Conservation (phyloP, 257 asterid genomes). For the Solanum sejunctum region DNA sequence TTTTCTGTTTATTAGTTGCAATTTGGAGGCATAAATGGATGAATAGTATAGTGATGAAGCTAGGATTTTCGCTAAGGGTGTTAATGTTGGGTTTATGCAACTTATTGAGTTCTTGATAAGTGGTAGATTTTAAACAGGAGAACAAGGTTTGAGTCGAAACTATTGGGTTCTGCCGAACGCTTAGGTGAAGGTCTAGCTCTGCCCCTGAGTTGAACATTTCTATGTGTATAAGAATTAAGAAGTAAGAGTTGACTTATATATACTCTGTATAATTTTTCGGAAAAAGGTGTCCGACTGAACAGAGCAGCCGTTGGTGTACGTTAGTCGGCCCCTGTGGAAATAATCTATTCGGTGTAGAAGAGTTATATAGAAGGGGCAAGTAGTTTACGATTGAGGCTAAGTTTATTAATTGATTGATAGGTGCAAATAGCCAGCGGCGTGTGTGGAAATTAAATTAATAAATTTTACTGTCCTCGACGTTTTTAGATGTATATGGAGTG, state of each 20-base stretch:
- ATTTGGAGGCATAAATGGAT: background rate
- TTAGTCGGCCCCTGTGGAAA: background rate
- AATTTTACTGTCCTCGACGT: background rate
- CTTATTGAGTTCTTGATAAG: background rate
- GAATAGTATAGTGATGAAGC: background rate
- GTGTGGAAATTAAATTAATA: background rate
- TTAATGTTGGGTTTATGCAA: background rate
- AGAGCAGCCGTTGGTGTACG: background rate
- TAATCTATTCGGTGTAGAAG: background rate
- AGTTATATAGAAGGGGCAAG: background rate
- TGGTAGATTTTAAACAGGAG: background rate
- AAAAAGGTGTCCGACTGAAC: background rate
- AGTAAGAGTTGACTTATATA: background rate
- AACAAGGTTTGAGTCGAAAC: background rate
- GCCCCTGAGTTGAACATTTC: background rate
- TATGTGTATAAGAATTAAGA: background rate
- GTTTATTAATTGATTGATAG: background rate
- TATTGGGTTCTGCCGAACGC: background rate
- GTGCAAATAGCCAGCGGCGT: background rate
- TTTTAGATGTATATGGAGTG: background rate
- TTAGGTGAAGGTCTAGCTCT: background rate
- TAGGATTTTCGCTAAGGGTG: background rate
- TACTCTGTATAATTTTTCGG: background rate
- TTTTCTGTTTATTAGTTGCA: background rate
- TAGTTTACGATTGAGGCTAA: background rate